Conservation (phyloP, 257 asterid species). For the Solanum arcanum region DNA sequence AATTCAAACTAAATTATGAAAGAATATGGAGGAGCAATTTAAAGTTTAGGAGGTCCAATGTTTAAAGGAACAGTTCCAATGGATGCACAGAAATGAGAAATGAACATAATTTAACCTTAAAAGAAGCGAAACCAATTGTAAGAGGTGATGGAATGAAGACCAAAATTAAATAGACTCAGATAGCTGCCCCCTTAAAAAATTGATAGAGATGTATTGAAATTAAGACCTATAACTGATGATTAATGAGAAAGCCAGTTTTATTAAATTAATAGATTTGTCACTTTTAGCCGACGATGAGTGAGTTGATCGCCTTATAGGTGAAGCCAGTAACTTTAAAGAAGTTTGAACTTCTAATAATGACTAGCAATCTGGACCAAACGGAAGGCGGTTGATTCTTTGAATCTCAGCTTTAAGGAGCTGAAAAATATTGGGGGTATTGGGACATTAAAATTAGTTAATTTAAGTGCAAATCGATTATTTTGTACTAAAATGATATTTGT, state of each 20-base stretch:
- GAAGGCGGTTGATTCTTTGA: background rate
- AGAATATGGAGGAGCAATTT: background rate
- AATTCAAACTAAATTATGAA: background rate
- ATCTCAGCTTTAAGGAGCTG: background rate
- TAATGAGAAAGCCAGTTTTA: background rate
- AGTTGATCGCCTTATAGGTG: background rate
- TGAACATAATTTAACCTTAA: background rate
- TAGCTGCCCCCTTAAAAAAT: background rate
- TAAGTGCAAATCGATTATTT: background rate
- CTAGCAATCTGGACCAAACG: background rate
- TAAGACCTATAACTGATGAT: background rate
- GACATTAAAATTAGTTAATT: background rate
- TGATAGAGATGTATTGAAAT: background rate
- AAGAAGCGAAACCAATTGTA: background rate
- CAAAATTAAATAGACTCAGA: background rate
- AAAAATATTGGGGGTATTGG: background rate
- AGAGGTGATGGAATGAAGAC: background rate
- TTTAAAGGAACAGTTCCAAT: background rate
- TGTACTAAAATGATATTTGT: background rate
- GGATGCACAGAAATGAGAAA: background rate
- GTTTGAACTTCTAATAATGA: background rate
- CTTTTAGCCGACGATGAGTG: background rate
- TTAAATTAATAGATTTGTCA: background rate
- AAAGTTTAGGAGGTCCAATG: background rate
- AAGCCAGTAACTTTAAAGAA: background rate